Conservation (phyloP, 768 basidiomycete species). For the Auricularia sp. region DNA sequence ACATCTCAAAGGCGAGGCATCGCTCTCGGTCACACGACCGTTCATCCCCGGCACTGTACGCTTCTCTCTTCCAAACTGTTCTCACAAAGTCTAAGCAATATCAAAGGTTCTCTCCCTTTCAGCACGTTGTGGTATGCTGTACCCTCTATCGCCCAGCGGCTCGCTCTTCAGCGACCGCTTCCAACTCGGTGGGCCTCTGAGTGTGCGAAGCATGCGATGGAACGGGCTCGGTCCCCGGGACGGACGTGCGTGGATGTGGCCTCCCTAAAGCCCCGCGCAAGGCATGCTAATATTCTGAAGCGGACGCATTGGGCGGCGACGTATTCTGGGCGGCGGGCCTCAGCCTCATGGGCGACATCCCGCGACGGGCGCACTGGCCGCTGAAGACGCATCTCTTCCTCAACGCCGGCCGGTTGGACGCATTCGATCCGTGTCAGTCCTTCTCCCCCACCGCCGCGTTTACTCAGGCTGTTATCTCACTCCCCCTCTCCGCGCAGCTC, state of each 20-base stretch:
- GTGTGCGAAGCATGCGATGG: constrained; percentile 64
- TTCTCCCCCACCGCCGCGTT: neutral
- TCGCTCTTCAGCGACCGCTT: constrained; percentile 75
- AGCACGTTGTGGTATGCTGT: constrained; percentile 60
- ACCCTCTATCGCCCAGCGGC: constrained; percentile 40
- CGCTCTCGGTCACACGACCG: constrained; percentile 51
- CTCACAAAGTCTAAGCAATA: neutral
- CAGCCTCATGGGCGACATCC: constrained; percentile 67
- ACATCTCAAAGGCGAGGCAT: constrained; percentile 65
- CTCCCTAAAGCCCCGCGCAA: neutral
- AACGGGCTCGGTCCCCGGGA: constrained; percentile 75
- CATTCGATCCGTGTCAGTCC: constrained; percentile 44
- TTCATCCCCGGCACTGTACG: constrained; percentile 52
- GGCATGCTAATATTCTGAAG: constrained; percentile 26
- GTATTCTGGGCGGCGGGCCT: constrained; percentile 69
- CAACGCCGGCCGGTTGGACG: constrained; percentile 70
- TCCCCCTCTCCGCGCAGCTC: constrained; percentile 16
- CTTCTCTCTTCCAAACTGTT: constrained; percentile 3
- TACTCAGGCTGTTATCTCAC: constrained; percentile 5
- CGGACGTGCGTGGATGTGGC: constrained; percentile 37
- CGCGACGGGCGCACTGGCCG: constrained; percentile 71
- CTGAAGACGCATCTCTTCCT: constrained; percentile 71
- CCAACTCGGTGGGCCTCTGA: constrained; percentile 87
- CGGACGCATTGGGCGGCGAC: constrained; percentile 80
- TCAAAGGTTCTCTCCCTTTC: constrained; percentile 64